Conservation (phyloP, 345 rosid genomes). For the Bretschneidera sinensis region DNA sequence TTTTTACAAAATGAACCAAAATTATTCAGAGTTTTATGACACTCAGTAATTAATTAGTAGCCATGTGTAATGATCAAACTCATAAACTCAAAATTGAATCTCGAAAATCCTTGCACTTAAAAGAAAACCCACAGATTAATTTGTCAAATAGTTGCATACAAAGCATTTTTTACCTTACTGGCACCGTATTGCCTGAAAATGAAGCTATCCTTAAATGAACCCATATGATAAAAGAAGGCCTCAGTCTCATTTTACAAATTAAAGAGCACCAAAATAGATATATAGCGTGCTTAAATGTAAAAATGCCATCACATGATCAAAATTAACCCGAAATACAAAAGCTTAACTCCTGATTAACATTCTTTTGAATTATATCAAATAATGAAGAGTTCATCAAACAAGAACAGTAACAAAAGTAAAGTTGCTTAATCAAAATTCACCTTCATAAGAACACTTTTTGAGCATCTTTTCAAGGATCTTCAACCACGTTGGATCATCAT, state of each 20-base stretch:
- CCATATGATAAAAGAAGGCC: too few species aligned
- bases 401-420: conserved; percentile 7
- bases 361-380: background rate
- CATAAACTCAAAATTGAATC: background rate
- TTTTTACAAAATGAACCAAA: background rate
- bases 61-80: background rate
- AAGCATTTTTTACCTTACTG: background rate
- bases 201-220: too few species aligned
- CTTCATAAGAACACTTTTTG: conserved; percentile 88
- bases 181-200: background rate
- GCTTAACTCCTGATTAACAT: too few species aligned
- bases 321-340: background rate
- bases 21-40: background rate
- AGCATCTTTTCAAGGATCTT: conserved; percentile 99
- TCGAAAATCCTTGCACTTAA: background rate
- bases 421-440: conserved; percentile 21
- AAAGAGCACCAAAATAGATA: too few species aligned
- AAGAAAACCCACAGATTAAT: background rate
- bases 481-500: conserved; percentile 93
- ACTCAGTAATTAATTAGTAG: background rate
- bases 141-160: background rate
- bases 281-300: too few species aligned
- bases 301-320: too few species aligned
- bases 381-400: background rate
- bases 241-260: too few species aligned